These are phyloP conservation scores for Fusarium sp. DNA, from an alignment of 2,329 filamentous ascomycete genomes.

Conservation along the genomic window DNA sequence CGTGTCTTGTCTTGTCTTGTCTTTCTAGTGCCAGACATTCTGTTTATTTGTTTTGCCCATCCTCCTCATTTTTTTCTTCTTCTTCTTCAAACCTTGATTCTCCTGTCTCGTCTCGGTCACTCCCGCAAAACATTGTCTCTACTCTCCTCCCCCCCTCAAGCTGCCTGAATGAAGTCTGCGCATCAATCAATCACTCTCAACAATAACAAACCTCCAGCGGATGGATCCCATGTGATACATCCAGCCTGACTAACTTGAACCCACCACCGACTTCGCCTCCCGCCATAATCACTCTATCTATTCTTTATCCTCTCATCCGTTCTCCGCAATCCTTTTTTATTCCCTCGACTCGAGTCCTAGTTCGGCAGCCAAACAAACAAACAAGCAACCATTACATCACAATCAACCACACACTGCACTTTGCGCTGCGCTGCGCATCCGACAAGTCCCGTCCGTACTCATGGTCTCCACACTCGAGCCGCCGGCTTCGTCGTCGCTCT, in stretches of 20 bases:
- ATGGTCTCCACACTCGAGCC: conserved; percentile 74
- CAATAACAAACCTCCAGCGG: conserved; percentile 31
- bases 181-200: conserved; percentile 32
- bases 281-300: conserved; percentile 24
- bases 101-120: background rate
- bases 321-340: conserved; percentile 9
- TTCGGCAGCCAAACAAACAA: conserved; percentile 3
- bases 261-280: conserved; percentile 21
- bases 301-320: conserved; percentile 14
- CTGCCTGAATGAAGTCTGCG: conserved; percentile 2
- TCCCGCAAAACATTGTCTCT: background rate
- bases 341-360: background rate
- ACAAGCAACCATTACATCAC: background rate
- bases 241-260: conserved; percentile 3
- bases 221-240: conserved; percentile 39
- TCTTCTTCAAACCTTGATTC: background rate
- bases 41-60: conserved; percentile 18
- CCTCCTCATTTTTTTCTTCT: background rate
- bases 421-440: background rate
- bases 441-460: conserved; percentile 37
- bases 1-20: background rate
- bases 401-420: conserved; percentile 1
- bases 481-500: conserved; percentile 58
- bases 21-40: conserved; percentile 3
- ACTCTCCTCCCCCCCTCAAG: background rate